Base-by-base conservation (phyloP, 192 early-diverging fungal genomes). In the Coemansia aciculifera region DNA sequence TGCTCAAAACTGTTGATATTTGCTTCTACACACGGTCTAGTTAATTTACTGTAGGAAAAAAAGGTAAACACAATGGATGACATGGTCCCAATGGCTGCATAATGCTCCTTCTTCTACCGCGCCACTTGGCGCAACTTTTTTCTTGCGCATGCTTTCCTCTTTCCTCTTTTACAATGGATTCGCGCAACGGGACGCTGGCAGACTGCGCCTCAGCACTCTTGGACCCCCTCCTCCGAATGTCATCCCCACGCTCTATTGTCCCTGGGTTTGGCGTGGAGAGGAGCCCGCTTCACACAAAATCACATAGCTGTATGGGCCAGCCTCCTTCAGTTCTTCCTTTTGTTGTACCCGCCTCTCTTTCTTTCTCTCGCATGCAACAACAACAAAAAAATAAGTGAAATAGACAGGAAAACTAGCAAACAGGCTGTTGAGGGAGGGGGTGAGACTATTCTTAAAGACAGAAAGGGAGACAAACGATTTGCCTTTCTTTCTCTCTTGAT, bases 331-430 rank as follows among this genome's bases (percentile, higher is more conserved):
- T 9, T 48, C 46, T 5, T 21, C 46, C 19, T 9, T 48, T 48
- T 48, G 46, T 48, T 23, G 46, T 48, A 48, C 46, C 46, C 46
- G 39, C n/a, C 46, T 21, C 46, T 48, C 46, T 48, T 48, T 48
- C 19, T 48, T 36, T 36, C 34, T 36, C 34, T 36, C 34, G 34
- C 39, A 48, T 48, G 46, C 46, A 48, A n/a, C 46, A 48, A 21
- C 46, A 48, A 48, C 46, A 48, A 48, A 48, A 48, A 48, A 48
- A 1, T 48, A 48, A 9, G 8, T 1, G 46, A 48, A 48, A 21
- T 48, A 48, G 46, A 21, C 40, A 42, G 34, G 34, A 42, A 5
- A 42, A 2, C 40, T 10, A 10, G 13, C 46, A 48, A 48, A 48
- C 7, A 11, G 46, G 19, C 46, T 48, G 8, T n/a, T 19, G 46